Evolutionary conservation across 305 asterid genomes (phyloP), one percentile per base, ranked within the genome.

Genomic region (Euphrasia arctica): DNA sequence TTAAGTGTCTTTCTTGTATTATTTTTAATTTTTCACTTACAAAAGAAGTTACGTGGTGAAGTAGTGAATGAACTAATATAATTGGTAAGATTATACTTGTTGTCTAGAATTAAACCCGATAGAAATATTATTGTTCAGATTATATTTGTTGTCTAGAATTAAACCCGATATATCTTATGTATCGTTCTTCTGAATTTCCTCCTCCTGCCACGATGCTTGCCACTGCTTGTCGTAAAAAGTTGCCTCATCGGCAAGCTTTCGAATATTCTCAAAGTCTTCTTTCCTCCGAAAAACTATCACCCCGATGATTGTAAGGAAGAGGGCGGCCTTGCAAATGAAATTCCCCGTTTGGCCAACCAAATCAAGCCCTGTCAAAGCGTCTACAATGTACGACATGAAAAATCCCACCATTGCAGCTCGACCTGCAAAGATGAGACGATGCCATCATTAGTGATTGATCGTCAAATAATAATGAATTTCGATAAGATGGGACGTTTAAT

Each of bases 391-490:
- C 9, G 88, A 78, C 85, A 70, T 76, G 69, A 85, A 85, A 63
- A 88, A 85, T 50, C 96, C 96, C 54, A 83, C 72, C 94, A 85
- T 85, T 25, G 89, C 93, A 13, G 87, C 93, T 78, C 91, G 70
- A 42, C 93, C 93, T 88, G 72, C 50, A 70, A 71, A 71, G 9
- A 43, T 2, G 10, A 48, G 15, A 47, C 52, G 1, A 25, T 47
- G 52, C 52, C 14, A n/a, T 12, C n/a, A 31, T 47, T n/a, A 47
- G 52, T 18, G 10, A 45, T 45, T 45, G 14, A 45, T 45, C 1
- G 52, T 47, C 13, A 4, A 12, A 11, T 12, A 12, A 47, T 7
- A 39, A 5, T 47, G 13, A 47, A n/a, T 47, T 12, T 4, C 10
- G 12, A 2, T 1, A 14, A 0, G 52, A 7, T 34, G 9, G 3